These are phyloP conservation scores for Candida methanosorbosa DNA, from an alignment of 805 yeast species.

Conservation along the genomic window DNA sequence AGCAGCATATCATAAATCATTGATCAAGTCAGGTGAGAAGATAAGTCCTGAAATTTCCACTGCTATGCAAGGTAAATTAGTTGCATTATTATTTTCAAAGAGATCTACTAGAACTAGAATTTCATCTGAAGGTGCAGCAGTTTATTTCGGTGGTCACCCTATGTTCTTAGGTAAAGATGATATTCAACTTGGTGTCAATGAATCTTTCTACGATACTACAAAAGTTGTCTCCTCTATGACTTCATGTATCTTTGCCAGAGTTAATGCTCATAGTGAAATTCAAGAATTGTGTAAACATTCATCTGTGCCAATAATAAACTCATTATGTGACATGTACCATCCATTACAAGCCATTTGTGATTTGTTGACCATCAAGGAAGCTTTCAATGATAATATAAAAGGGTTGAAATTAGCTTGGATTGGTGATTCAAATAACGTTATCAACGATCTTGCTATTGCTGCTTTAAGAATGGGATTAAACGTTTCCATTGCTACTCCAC, in stretches of 20 bases:
- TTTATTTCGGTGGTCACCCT: constrained; percentile 90
- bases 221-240: constrained; percentile 92
- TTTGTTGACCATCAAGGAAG: constrained; percentile 75
- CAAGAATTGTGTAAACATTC: constrained; percentile 70
- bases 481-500: constrained; percentile 79
- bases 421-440: constrained; percentile 94
- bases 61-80: constrained; percentile 68
- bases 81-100: constrained; percentile 79
- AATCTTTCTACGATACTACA: constrained; percentile 81
- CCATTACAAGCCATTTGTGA: constrained; percentile 96
- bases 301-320: constrained; percentile 84
- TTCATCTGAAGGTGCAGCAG: constrained; percentile 89
- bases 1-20: constrained; percentile 59
- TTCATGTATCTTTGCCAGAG: constrained; percentile 96
- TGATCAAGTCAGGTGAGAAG: constrained; percentile 47
- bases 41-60: constrained; percentile 28
- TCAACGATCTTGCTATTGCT: constrained; percentile 88
- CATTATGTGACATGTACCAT: constrained; percentile 87
- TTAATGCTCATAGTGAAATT: constrained; percentile 76
- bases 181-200: constrained; percentile 94
- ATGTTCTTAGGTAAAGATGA: constrained; percentile 96
- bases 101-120: constrained; percentile 94
- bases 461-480: constrained; percentile 76
- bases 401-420: constrained; percentile 86
- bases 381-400: constrained; percentile 43